A percentile compares a stretch with the other conserved stretches of the same genome.
Conservation (phyloP, 208 protist species). For the Crithidia expoeki region DNA sequence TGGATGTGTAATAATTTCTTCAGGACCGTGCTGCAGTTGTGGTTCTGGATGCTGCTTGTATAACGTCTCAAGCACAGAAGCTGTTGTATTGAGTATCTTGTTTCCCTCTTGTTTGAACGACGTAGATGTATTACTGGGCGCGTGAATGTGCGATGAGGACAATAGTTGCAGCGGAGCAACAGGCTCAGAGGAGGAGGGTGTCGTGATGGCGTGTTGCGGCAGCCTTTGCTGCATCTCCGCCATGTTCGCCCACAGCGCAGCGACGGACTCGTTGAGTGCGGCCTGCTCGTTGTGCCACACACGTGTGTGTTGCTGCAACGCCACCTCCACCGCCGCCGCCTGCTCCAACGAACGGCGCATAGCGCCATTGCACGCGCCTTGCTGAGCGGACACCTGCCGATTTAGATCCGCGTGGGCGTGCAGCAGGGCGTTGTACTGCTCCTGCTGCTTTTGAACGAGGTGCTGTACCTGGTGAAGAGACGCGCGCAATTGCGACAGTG, state of each 20-base stretch:
- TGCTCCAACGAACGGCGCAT: constrained; percentile 11
- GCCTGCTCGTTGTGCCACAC: constrained; percentile 18
- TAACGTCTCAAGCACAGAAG: too few relatives aligned
- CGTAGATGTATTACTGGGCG: too few relatives aligned
- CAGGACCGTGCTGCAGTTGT: background rate
- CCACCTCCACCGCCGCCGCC: constrained; percentile 8
- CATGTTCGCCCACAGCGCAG: constrained; percentile 17
- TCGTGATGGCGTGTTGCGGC: background rate
- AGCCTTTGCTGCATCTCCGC: constrained; percentile 12
- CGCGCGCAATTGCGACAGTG: constrained; percentile 1
- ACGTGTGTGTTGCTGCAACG: constrained; percentile 6
- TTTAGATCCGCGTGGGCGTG: constrained; percentile 22
- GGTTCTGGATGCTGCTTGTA: background rate
- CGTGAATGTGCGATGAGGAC: too few relatives aligned
- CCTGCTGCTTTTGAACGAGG: constrained; percentile 20
- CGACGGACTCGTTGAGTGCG: constrained; percentile 12
- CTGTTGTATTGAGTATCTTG: too few relatives aligned
- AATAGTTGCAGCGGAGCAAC: too few relatives aligned
- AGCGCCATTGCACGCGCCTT: constrained; percentile 10
- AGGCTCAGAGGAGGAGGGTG: background rate
- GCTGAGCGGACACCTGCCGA: constrained; percentile 24
- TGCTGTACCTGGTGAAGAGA: constrained; percentile 19
- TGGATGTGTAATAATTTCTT: background rate
- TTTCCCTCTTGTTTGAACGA: too few relatives aligned
- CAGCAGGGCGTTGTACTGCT: constrained; percentile 27